Conservation (phyloP, 345 rosid genomes). For the Durio zibethinus region DNA sequence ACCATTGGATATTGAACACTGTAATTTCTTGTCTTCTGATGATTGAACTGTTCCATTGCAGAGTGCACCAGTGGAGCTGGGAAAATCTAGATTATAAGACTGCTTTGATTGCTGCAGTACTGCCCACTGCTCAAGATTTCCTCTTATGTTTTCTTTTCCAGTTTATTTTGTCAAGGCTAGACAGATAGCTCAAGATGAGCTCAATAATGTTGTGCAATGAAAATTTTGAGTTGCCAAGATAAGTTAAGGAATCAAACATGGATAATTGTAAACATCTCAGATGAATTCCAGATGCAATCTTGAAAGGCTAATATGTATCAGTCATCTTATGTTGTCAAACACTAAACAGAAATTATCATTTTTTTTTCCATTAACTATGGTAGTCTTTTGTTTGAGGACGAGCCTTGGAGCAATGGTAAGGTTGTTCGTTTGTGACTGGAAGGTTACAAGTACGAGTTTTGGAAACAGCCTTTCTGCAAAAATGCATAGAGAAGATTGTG, state of each 20-base stretch:
- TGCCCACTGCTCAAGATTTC: not conserved
- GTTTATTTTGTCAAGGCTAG: not conserved
- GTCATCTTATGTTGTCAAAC: not conserved
- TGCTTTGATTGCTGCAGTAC: not conserved
- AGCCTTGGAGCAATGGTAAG: no score
- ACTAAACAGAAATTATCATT: not conserved
- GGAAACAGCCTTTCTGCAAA: no score
- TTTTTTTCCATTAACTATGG: not conserved
- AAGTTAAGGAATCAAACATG: slow-evolving; percentile 1
- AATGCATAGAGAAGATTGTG: no score
- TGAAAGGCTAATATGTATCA: not conserved
- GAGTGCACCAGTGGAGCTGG: slow-evolving; percentile 57
- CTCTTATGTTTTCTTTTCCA: not conserved
- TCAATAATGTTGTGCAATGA: not conserved
- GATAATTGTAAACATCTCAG: not conserved
- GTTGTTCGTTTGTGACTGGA: no score
- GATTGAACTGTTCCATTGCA: slow-evolving; percentile 31
- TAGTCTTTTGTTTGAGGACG: no score
- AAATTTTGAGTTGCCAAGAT: not conserved
- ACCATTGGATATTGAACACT: not conserved
- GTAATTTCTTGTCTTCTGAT: not conserved
- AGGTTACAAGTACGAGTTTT: no score
- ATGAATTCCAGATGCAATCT: not conserved
- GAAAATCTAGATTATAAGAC: slow-evolving; percentile 39
- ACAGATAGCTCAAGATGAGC: not conserved